Conservation (phyloP, 176 grass and related monocot genomes). For the Triticum monococcum region DNA sequence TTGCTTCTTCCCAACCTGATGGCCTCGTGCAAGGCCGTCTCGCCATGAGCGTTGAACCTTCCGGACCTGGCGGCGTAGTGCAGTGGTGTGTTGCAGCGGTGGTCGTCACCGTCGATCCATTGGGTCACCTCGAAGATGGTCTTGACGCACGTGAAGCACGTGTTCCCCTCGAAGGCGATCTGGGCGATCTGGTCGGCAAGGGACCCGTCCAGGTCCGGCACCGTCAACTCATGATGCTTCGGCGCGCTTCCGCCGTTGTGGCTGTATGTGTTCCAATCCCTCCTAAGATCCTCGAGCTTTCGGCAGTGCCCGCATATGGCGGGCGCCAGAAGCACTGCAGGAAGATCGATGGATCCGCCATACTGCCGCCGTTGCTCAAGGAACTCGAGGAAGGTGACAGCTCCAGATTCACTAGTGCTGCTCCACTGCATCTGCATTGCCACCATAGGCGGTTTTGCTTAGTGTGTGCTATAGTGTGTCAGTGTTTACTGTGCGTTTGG, state of each 20-base stretch:
- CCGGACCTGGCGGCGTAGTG: neutral
- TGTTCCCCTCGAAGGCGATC: too few species aligned
- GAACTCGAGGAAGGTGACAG: neutral
- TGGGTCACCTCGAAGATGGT: neutral
- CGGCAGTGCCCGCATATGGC: too few species aligned
- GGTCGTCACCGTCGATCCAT: neutral
- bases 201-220: too few species aligned
- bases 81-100: neutral
- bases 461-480: neutral
- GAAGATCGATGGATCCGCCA: too few species aligned
- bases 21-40: constrained; percentile 5
- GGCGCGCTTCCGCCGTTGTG: too few species aligned
- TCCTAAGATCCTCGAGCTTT: neutral
- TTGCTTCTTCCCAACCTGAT: neutral
- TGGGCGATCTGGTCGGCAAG: too few species aligned
- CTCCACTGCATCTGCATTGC: neutral
- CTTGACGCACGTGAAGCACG: neutral
- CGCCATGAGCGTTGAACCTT: neutral
- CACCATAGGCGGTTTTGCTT: neutral
- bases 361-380: too few species aligned
- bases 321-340: too few species aligned
- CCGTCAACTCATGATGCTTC: too few species aligned
- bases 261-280: neutral
- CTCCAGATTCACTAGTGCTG: too few species aligned
- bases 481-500: neutral